Evolutionary conservation across 2,329 filamentous ascomycete genomes (phyloP).

Genomic region (Mycosphaerella sp.): DNA sequence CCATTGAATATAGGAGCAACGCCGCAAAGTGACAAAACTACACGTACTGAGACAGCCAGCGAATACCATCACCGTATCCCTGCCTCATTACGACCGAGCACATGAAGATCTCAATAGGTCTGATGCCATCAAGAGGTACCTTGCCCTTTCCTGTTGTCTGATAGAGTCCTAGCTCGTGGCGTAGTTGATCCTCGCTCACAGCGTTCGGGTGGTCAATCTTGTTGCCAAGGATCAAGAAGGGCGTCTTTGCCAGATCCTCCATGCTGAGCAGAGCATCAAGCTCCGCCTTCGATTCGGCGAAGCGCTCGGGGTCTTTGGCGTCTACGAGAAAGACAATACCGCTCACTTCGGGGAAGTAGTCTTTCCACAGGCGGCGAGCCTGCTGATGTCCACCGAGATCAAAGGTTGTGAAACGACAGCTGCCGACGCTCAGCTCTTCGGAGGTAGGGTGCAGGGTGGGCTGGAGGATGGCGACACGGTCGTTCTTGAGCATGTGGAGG

Average conservation of each 20-base stretch:
- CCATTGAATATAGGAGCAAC: not conserved
- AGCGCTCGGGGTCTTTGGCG: constrained; percentile 92
- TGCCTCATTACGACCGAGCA: constrained; percentile 98
- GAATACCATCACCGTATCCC: constrained; percentile 81
- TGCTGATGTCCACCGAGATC: constrained; percentile 92
- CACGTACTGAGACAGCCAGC: constrained; percentile 86
- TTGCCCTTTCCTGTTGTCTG: constrained; percentile 94
- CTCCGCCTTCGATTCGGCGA: constrained; percentile 91
- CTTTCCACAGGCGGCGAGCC: constrained; percentile 90
- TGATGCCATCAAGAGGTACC: constrained; percentile 82
- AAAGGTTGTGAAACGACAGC: constrained; percentile 75
- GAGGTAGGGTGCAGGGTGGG: constrained; percentile 89
- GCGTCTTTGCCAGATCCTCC: constrained; percentile 94
- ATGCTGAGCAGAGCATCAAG: constrained; percentile 87
- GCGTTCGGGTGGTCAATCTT: constrained; percentile 99
- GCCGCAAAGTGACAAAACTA: constrained; percentile 38
- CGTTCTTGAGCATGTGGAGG: constrained; percentile 95
- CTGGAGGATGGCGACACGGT: constrained; percentile 83
- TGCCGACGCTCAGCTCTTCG: constrained; percentile 87
- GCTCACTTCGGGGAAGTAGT: constrained; percentile 94
- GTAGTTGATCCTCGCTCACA: constrained; percentile 89
- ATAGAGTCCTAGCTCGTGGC: constrained; percentile 86
- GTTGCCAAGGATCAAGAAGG: constrained; percentile 94
- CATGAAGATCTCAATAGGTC: constrained; percentile 97
- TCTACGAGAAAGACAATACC: constrained; percentile 98